Conservation (phyloP, 495 filamentous ascomycete genomes). For the Ascodesmis nigricans region DNA sequence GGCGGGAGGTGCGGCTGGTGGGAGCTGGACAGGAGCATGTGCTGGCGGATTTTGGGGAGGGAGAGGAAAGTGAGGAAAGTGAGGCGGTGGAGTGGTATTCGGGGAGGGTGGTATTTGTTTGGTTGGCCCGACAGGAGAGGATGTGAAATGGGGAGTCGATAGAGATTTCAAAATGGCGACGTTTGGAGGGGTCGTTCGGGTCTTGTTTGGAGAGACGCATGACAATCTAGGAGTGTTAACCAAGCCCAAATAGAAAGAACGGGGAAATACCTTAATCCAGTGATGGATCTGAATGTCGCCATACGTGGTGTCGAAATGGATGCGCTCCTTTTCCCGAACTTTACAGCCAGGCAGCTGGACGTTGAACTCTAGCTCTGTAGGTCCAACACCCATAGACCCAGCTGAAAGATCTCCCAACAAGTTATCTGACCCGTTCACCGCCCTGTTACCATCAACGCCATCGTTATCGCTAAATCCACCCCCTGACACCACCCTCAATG, state of each 20-base stretch:
- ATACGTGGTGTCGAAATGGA: conserved; percentile 91
- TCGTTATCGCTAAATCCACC: conserved; percentile 39
- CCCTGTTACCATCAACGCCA: conserved; percentile 20
- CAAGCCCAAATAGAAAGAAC: conserved; percentile 1
- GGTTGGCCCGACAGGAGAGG: conserved; percentile 78
- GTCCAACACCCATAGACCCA: conserved; percentile 47
- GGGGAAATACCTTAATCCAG: conserved; percentile 76
- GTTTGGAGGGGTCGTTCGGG: conserved; percentile 52
- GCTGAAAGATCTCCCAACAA: conserved; percentile 60
- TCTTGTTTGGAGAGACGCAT: conserved; percentile 85
- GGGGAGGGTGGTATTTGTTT: conserved; percentile 73
- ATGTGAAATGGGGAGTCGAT: conserved; percentile 96
- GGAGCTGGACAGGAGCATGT: background rate
- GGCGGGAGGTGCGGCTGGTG: conserved; percentile 11
- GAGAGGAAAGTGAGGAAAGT: conserved; percentile 23
- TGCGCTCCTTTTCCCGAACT: conserved; percentile 58
- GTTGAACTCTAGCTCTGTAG: conserved; percentile 93
- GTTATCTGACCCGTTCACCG: conserved; percentile 36
- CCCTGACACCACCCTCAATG: conserved; percentile 56
- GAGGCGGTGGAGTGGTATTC: conserved; percentile 50
- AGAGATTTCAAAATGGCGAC: conserved; percentile 93
- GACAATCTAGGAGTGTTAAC: conserved; percentile 44
- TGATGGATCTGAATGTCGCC: conserved; percentile 91
- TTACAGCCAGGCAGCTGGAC: conserved; percentile 86
- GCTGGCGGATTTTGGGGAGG: conserved; percentile 8